phyloP scores from a whole-genome alignment of 73 alveolate species.

The Tetrahymena malaccensis region DNA sequence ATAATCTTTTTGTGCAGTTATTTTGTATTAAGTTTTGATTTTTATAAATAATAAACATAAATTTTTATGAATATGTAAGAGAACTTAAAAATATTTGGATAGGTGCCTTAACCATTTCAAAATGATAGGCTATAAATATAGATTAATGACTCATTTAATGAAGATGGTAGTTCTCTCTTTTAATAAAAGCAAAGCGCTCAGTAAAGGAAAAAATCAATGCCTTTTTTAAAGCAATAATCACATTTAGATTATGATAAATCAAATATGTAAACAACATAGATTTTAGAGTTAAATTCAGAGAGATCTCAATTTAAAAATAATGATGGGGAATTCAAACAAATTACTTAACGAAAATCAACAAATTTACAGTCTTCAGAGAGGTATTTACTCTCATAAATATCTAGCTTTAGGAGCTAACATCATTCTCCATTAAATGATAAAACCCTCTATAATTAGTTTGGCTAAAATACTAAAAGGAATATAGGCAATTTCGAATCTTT shows the following conservation, averaged over 20 bases:
- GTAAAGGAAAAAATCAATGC: neutral
- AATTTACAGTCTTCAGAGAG: neutral
- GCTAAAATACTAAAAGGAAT: neutral
- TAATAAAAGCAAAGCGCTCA: neutral
- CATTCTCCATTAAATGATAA: neutral
- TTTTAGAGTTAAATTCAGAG: neutral
- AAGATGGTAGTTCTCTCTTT: neutral
- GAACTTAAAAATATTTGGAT: neutral
- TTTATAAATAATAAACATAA: too few species aligned
- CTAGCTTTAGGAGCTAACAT: neutral
- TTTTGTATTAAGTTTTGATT: neutral
- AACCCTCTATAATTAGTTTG: neutral
- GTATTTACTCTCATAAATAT: neutral
- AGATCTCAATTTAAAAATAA: neutral
- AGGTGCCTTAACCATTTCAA: neutral
- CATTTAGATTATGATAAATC: neutral
- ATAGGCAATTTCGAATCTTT: neutral
- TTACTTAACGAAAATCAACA: neutral
- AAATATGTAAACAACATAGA: neutral
- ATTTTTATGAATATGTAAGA: neutral
- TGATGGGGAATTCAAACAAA: neutral
- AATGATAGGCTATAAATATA: too few species aligned
- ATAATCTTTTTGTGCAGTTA: neutral
- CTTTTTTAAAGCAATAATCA: neutral
- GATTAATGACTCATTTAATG: neutral